Conservation (phyloP, 148 eudicot genomes). For the Fagopyrum esculentum region DNA sequence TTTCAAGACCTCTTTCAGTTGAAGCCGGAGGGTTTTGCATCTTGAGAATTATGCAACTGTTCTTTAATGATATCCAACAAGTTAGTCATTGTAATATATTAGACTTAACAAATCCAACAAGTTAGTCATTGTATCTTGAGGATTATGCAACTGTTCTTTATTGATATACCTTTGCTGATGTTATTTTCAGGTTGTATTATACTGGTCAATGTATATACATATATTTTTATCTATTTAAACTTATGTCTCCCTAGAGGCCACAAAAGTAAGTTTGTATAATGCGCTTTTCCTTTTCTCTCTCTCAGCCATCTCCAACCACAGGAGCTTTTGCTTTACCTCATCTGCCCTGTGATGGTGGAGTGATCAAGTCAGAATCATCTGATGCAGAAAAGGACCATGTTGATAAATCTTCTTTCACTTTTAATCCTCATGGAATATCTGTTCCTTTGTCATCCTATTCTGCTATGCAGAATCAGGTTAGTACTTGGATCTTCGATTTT, state of each 20-base stretch:
- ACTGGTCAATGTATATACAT: background rate
- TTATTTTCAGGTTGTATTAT: background rate
- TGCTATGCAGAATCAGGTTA: constrained; percentile 32
- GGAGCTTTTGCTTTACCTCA: constrained; percentile 36
- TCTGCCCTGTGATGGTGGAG: constrained; percentile 23
- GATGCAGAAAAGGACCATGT: constrained; percentile 24
- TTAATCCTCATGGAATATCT: constrained; percentile 19
- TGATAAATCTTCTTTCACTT: constrained; percentile 24
- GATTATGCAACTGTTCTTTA: background rate
- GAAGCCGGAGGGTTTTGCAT: background rate
- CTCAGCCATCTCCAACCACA: constrained; percentile 56
- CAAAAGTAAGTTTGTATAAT: background rate
- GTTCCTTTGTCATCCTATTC: constrained; percentile 19
- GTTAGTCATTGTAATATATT: too few species aligned
- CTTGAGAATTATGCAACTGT: background rate
- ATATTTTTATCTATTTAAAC: background rate
- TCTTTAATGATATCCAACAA: background rate
- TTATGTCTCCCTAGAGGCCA: background rate
- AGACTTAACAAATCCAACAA: too few species aligned
- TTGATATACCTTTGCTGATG: background rate
- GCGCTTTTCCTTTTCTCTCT: constrained; percentile 3
- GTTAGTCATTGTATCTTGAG: background rate
- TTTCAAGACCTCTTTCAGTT: too few species aligned
- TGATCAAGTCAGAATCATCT: constrained; percentile 24
- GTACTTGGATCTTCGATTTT: background rate